Evolutionary conservation across 2,329 filamentous ascomycete genomes (phyloP).

Genomic region (Ustilaginoidea virens): DNA sequence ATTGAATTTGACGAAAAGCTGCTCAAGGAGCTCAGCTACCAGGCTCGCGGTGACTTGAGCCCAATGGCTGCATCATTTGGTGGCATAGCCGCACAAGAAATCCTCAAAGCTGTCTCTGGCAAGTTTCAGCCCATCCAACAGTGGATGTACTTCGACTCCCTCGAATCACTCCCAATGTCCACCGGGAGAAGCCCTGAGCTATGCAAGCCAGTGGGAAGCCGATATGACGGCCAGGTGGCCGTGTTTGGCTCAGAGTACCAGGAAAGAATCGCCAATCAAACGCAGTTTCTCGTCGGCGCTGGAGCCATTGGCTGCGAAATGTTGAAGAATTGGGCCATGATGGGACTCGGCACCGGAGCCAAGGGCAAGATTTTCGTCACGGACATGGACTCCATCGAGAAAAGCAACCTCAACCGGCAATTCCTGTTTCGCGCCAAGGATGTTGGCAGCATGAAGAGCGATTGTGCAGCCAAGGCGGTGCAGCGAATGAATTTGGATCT

Average conservation of each 20-base stretch:
- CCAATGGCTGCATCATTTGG: slow-evolving; percentile 94
- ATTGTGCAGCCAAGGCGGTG: slow-evolving; percentile 79
- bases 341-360: slow-evolving; percentile 78
- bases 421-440: slow-evolving; percentile 91
- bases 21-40: slow-evolving; percentile 83
- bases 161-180: slow-evolving; percentile 80
- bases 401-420: slow-evolving; percentile 94
- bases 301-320: slow-evolving; percentile 98
- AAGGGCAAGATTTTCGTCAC: slow-evolving; percentile 84
- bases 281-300: slow-evolving; percentile 87
- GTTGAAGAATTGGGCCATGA: slow-evolving; percentile 99
- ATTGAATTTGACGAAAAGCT: slow-evolving; percentile 80
- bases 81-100: slow-evolving; percentile 83
- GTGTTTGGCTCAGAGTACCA: slow-evolving; percentile 92
- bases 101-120: slow-evolving; percentile 90
- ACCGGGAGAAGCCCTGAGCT: slow-evolving; percentile 65
- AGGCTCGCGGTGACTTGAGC: slow-evolving; percentile 78
- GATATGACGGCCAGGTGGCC: slow-evolving; percentile 94
- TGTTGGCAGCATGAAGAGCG: slow-evolving; percentile 93
- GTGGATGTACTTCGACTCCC: slow-evolving; percentile 93
- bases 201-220: slow-evolving; percentile 70
- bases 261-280: slow-evolving; percentile 80
- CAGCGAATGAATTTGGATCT: slow-evolving; percentile 93
- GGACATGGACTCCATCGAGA: slow-evolving; percentile 97
- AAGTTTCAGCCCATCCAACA: slow-evolving; percentile 95